A percentile compares a stretch with the other conserved stretches of the same genome.
phyloP scores from a whole-genome alignment of 2,329 filamentous ascomycete genomes.

The Venturia carpophila region DNA sequence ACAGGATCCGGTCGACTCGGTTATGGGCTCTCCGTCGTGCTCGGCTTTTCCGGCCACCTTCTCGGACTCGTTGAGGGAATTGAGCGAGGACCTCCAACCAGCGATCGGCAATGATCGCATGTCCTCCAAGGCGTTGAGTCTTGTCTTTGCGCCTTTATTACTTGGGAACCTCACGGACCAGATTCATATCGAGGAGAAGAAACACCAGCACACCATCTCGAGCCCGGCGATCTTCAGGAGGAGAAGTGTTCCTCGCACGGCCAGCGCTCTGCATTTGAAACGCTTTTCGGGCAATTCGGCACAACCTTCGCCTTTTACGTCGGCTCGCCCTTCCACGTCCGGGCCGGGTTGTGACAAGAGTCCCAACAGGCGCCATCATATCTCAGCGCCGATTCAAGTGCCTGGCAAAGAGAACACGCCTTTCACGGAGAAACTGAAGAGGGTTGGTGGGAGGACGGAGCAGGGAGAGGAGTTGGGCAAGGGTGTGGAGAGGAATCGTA shows the following conservation, averaged over 20 bases:
- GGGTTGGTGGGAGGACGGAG: background rate
- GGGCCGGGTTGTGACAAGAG: background rate
- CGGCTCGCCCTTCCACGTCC: no score
- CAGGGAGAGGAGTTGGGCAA: constrained; percentile 1
- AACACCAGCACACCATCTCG: background rate
- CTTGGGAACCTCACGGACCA: constrained; percentile 14
- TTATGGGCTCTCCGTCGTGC: background rate
- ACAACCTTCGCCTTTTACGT: background rate
- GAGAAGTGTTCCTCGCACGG: background rate
- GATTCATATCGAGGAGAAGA: constrained; percentile 8
- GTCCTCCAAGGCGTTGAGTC: constrained; percentile 16
- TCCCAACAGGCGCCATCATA: background rate
- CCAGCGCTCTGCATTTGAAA: background rate
- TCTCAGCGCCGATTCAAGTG: background rate
- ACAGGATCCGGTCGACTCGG: constrained; percentile 4
- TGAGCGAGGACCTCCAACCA: background rate
- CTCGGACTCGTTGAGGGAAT: background rate
- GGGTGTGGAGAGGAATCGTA: constrained; percentile 2
- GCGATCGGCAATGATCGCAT: constrained; percentile 3
- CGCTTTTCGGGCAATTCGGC: background rate
- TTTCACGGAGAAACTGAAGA: background rate
- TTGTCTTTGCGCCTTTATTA: constrained; percentile 20
- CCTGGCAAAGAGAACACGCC: background rate
- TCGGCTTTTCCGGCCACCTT: background rate
- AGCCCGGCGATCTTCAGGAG: background rate